Base-by-base conservation (phyloP, 495 filamentous ascomycete genomes). In the Pyrenopolyporus hunteri region DNA sequence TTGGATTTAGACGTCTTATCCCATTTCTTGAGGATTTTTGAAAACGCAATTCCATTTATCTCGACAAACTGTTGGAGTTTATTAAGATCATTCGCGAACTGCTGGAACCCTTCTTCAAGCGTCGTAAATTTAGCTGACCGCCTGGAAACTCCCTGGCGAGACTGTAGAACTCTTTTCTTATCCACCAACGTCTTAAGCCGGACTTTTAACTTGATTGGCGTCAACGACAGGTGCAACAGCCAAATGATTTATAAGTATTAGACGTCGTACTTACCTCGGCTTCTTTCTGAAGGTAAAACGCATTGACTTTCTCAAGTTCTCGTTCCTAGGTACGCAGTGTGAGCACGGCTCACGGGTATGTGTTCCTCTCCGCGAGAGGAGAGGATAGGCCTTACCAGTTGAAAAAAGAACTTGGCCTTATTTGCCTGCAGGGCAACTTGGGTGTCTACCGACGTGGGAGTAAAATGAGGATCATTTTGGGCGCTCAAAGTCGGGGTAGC, bases 1-100 rank as follows among this genome's bases (percentile, higher is more conserved):
- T 92, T 91, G 49, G 94, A 98, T 83, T 98, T 98, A 53, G 93
- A 96, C 13, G 95, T 96, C 82, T 98, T 98, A 75, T 98, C 94
- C 94, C 94, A 98, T 85, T 98, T 98, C 79, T 98, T 98, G 46
- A 98, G 80, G 37, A 98, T 98, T 73, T 98, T 98, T 16, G 94
- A 97, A 73, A 97, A 95, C 19, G 92, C 94, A 8, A 90, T 96
- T 64, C 93, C 93, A 74, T 98, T 98, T 68, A 97, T 89, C 69
- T 97, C 93, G 45, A 98, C 91, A 70, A 98, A 98, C 82, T 98
- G 94, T 73, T 98, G 93, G 37, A 98, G 80, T 74, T 98, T 98
- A 76, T 96, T 95, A 31, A 98, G 73, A 69, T 98, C 94, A 60
- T 89, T 92, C 71, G 92, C 91, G 70, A 98, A 98, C 71, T 97